Conservation (phyloP, 2,329 filamentous ascomycete genomes). For the Colletotrichum abscissum region DNA sequence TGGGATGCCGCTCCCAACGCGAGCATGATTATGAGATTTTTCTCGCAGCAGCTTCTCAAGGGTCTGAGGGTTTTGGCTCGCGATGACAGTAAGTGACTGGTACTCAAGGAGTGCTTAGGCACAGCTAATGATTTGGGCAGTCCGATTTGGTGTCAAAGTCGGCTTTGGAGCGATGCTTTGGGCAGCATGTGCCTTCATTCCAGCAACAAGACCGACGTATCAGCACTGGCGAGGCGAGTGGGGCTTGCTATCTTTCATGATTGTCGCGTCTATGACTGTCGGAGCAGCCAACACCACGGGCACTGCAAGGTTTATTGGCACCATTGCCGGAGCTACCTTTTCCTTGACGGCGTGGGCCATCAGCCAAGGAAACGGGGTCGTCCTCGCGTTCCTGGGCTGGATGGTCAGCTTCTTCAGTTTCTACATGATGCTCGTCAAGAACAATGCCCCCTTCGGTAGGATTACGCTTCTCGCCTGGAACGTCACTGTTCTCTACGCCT, state of each 20-base stretch:
- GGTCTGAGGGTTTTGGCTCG: constrained; percentile 60
- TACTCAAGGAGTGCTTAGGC: constrained; percentile 33
- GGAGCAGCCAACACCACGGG: constrained; percentile 96
- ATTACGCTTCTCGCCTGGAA: constrained; percentile 98
- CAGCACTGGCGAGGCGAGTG: constrained; percentile 94
- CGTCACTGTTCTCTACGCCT: constrained; percentile 92
- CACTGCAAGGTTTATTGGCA: constrained; percentile 86
- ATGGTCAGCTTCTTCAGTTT: constrained; percentile 85
- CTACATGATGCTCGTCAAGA: constrained; percentile 86
- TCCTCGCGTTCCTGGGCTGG: constrained; percentile 85
- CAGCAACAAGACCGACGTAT: constrained; percentile 82
- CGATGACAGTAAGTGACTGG: constrained; percentile 60
- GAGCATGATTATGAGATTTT: constrained; percentile 54
- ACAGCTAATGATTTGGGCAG: constrained; percentile 39
- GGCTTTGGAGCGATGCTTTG: constrained; percentile 90
- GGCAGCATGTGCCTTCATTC: constrained; percentile 88
- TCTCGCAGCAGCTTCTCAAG: constrained; percentile 59
- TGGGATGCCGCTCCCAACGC: constrained; percentile 66
- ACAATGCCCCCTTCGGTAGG: constrained; percentile 89
- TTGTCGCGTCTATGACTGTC: constrained; percentile 97
- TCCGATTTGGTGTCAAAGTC: constrained; percentile 90
- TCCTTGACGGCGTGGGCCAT: constrained; percentile 84
- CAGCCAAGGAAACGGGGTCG: constrained; percentile 77
- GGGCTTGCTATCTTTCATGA: constrained; percentile 97
- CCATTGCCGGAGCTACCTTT: constrained; percentile 80